Evolutionary conservation across 768 basidiomycete species (phyloP), one percentile per base, ranked within the genome.

Genomic region (Candolleomyces aberdarensis): DNA sequence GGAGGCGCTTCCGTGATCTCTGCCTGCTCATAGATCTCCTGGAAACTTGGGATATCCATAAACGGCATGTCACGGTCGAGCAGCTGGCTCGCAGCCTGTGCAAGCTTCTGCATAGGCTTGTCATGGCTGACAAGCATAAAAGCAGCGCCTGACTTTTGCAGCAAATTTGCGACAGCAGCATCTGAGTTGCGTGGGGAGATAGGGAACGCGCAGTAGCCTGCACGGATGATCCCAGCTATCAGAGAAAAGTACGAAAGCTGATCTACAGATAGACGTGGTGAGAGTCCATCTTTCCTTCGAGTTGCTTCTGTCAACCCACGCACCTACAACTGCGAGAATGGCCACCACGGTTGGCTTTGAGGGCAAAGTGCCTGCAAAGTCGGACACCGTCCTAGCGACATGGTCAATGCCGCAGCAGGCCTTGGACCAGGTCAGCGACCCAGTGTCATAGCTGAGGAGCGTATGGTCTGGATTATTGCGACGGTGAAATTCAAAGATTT

Each of bases 161-260:
- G 69, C 19, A 85, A 71, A 62, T 82, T 76, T 0, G 80, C 80
- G 26, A 80, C 74, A 5, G 81, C 82, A 5, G 74, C 67, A 0
- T 78, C 72, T 0, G 81, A 82, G 66, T 83, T 83, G 62, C 79
- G 74, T 5, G 77, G 71, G 5, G 78, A 79, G 5, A 79, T 67
- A 9, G 76, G 72, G 43, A 77, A 75, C 0, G 72, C 68, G 10
- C 63, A 64, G 60, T 71, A 74, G 19, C 78, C 80, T 6, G 80
- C 78, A 9, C 76, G 66, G 2, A 78, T 67, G 48, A 81, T 71
- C 7, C 78, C 78, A 5, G 73, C 66, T 39, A 66, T 63, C 13
- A 70, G 56, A 3, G 74, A 70, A 48, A 76, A 73, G 50, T 78
- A 70, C 14, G 74, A 66, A 17, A 77, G 52, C 2, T 71, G 71